Percentiles rank a stretch among this genome's conserved stretches.
phyloP scores from a whole-genome alignment of 192 early-diverging fungal species.

The Podila verticillata region DNA sequence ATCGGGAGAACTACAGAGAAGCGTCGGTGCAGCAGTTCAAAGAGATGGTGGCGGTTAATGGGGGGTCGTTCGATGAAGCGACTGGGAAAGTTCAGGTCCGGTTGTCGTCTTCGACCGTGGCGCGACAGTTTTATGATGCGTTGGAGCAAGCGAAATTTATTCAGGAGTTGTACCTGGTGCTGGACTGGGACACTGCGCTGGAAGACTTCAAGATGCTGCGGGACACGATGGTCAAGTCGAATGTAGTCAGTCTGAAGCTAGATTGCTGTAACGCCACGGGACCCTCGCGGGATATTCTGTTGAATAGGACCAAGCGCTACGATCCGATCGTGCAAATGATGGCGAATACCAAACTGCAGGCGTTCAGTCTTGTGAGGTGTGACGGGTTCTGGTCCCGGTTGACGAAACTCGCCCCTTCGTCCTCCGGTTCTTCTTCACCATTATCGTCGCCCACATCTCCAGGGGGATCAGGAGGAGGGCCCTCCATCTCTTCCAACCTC shows the following conservation, averaged over 20 bases:
- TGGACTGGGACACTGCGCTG: conserved; percentile 9
- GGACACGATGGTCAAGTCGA: conserved; percentile 8
- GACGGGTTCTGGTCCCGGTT: conserved; percentile 30
- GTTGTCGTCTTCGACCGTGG: conserved; percentile 5
- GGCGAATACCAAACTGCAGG: conserved; percentile 1
- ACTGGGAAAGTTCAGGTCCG: conserved; percentile 7
- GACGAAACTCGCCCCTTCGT: background rate
- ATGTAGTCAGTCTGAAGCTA: conserved; percentile 13
- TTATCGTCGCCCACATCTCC: background rate
- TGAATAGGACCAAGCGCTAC: background rate
- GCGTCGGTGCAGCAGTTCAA: conserved; percentile 7
- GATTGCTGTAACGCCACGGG: background rate
- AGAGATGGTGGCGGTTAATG: conserved; percentile 9
- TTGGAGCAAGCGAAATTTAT: conserved; percentile 14
- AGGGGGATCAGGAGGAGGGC: too few relatives aligned
- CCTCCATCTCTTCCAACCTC: background rate
- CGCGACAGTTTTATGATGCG: conserved; percentile 21
- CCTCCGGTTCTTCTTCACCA: conserved; percentile 1
- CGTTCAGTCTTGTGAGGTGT: conserved; percentile 6
- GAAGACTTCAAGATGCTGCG: conserved; percentile 21
- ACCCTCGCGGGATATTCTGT: background rate
- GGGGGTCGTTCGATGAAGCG: conserved; percentile 14
- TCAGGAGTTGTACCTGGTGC: conserved; percentile 18
- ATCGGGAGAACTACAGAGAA: conserved; percentile 2
- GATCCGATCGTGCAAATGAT: background rate